phyloP scores from a whole-genome alignment of 1,284 basidiomycete species.

The Marasmius sp. region DNA sequence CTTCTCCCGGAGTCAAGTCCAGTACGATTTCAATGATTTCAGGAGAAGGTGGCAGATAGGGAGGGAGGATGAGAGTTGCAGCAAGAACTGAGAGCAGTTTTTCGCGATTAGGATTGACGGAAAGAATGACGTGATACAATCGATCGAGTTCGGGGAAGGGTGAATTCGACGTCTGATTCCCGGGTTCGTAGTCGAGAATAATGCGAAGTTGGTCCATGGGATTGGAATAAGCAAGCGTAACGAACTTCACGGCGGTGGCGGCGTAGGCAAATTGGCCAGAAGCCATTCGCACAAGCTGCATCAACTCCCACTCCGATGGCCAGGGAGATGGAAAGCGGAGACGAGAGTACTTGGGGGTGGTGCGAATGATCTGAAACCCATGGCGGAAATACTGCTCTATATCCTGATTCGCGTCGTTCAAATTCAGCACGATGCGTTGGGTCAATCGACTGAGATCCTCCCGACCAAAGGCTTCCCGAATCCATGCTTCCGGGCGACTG shows the following conservation, averaged over 20 bases:
- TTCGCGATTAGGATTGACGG: constrained; percentile 2
- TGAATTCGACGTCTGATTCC: neutral
- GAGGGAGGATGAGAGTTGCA: neutral
- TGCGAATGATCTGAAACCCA: constrained; percentile 8
- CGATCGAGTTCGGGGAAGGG: constrained; percentile 7
- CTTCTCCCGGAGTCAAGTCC: neutral
- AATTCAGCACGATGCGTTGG: constrained; percentile 3
- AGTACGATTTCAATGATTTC: neutral
- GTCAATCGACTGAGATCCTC: neutral
- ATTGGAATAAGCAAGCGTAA: constrained; percentile 7
- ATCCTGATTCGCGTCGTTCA: constrained; percentile 6
- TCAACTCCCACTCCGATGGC: constrained; percentile 17
- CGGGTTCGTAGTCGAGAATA: neutral
- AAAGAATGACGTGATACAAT: constrained; percentile 9
- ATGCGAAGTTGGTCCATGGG: constrained; percentile 6
- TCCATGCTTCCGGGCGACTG: constrained; percentile 19
- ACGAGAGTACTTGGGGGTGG: neutral
- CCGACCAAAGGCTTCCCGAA: constrained; percentile 12
- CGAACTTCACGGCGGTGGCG: constrained; percentile 24
- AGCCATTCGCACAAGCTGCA: constrained; percentile 17
- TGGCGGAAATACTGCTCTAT: constrained; percentile 8
- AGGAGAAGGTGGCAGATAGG: neutral
- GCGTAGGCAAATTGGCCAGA: constrained; percentile 29
- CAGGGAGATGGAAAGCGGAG: constrained; percentile 11
- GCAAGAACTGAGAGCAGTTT: neutral